These are phyloP conservation scores for Trebouxia sp. DNA, from an alignment of 139 green algal species.

Conservation along the genomic window DNA sequence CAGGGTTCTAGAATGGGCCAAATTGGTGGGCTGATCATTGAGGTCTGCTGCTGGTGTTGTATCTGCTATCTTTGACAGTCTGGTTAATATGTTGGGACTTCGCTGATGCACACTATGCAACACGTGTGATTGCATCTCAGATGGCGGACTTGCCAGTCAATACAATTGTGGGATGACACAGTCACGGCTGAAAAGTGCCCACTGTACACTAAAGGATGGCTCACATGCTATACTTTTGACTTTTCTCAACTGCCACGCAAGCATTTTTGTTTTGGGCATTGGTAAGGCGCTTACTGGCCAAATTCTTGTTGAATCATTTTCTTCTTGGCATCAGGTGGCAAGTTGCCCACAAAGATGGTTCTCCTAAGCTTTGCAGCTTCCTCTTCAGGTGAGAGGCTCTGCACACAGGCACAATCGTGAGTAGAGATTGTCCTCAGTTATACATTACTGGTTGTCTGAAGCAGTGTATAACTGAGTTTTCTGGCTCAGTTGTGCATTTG, in stretches of 20 bases:
- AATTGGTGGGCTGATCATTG: background rate
- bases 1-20: background rate
- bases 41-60: background rate
- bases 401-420: background rate
- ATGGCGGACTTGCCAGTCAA: background rate
- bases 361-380: constrained; percentile 61
- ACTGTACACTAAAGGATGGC: background rate
- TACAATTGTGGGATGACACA: background rate
- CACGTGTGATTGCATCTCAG: background rate
- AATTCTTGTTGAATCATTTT: constrained; percentile 70
- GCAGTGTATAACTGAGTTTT: too few species aligned
- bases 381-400: constrained; percentile 37
- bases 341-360: constrained; percentile 93
- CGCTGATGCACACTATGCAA: background rate
- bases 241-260: background rate
- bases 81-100: background rate
- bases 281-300: constrained; percentile 29
- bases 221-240: background rate
- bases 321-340: constrained; percentile 61
- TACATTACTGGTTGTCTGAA: too few species aligned
- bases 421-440: too few species aligned
- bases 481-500: too few species aligned
- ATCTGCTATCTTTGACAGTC: background rate
- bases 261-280: background rate
- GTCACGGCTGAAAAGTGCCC: background rate